phyloP scores from a whole-genome alignment of 768 basidiomycete genomes.

The Lentinula guzmanii region DNA sequence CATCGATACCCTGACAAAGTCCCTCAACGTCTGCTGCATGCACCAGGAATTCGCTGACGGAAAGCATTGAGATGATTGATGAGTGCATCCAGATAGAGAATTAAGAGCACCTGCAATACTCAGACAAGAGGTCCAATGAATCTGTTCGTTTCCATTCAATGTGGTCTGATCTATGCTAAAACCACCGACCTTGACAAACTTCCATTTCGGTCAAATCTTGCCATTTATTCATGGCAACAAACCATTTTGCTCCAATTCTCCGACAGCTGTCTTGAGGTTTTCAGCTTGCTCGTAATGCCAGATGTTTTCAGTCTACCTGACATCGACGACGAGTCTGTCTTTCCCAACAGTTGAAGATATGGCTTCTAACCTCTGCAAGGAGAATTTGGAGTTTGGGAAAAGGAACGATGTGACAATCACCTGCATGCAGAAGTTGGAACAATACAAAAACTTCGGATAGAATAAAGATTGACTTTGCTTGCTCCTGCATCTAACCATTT shows the following conservation, averaged over 20 bases:
- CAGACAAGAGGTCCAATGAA: constrained; percentile 66
- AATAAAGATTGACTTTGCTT: constrained; percentile 53
- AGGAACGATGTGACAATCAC: constrained; percentile 97
- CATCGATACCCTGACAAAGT: constrained; percentile 92
- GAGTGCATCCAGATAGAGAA: constrained; percentile 6
- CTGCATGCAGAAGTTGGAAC: constrained; percentile 30
- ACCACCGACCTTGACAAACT: constrained; percentile 66
- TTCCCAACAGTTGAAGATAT: constrained; percentile 67
- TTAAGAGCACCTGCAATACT: constrained; percentile 68
- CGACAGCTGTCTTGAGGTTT: constrained; percentile 60
- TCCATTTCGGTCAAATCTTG: constrained; percentile 94
- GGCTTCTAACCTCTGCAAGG: constrained; percentile 57
- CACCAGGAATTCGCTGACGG: constrained; percentile 78
- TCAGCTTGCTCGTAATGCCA: neutral
- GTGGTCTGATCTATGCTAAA: neutral
- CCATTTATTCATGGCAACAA: constrained; percentile 99
- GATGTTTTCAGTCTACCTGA: constrained; percentile 56
- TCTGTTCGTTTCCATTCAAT: constrained; percentile 37
- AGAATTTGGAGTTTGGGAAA: constrained; percentile 82
- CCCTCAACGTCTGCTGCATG: constrained; percentile 99
- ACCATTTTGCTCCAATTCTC: constrained; percentile 68
- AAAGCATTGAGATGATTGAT: neutral
- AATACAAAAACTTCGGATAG: too few species aligned
- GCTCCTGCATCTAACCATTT: constrained; percentile 88
- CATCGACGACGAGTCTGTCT: constrained; percentile 88